Evolutionary conservation across 768 basidiomycete genomes (phyloP).

Genomic region (Royoungia palumana): DNA sequence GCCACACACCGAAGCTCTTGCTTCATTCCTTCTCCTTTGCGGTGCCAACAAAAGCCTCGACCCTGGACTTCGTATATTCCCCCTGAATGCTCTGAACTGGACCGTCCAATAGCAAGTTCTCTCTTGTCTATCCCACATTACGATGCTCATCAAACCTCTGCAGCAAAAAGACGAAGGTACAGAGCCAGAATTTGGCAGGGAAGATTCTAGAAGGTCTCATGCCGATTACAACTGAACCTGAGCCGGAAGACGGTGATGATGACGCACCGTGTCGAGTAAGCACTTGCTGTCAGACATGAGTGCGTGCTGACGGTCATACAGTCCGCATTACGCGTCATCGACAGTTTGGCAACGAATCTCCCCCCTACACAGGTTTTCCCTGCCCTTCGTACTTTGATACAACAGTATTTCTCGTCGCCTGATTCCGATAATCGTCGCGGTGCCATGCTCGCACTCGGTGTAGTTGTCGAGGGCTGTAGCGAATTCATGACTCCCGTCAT

Average conservation of each 20-base stretch:
- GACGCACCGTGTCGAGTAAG: constrained; percentile 88
- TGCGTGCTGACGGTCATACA: constrained; percentile 28
- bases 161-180: constrained; percentile 96
- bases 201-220: constrained; percentile 88
- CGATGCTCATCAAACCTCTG: constrained; percentile 1
- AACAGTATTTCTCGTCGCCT: constrained; percentile 78
- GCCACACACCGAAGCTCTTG: constrained; percentile 83
- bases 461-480: constrained; percentile 95
- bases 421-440: constrained; percentile 82
- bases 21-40: constrained; percentile 81
- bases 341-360: constrained; percentile 85
- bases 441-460: constrained; percentile 93
- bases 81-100: constrained; percentile 93
- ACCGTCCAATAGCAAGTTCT: constrained; percentile 85
- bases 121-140: neutral
- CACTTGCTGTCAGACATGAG: neutral
- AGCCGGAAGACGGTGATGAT: constrained; percentile 91
- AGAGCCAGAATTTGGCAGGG: constrained; percentile 77
- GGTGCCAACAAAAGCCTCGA: constrained; percentile 78
- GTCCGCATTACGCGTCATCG: constrained; percentile 94
- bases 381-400: constrained; percentile 75
- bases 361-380: constrained; percentile 97
- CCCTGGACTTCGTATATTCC: constrained; percentile 79
- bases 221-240: constrained; percentile 90
- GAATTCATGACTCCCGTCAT: constrained; percentile 97